phyloP scores from a whole-genome alignment of 208 protist genomes.

The Trypanosoma rangeli region DNA sequence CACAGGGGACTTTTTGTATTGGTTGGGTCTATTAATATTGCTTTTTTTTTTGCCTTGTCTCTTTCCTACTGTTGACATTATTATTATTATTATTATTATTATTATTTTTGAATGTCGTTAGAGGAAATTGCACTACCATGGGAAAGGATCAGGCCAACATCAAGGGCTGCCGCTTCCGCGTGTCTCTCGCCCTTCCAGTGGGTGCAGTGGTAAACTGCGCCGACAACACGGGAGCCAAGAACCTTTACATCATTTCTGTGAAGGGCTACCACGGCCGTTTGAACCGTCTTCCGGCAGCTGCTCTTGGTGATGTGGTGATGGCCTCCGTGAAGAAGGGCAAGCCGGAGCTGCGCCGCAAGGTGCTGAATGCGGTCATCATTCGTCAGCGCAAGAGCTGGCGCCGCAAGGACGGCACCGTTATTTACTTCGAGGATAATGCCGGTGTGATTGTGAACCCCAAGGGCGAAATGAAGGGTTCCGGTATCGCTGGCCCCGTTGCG shows the following conservation, averaged over 20 bases:
- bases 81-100: conserved; percentile 20
- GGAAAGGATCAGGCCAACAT: conserved; percentile 91
- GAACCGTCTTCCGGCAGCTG: conserved; percentile 98
- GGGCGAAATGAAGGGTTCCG: conserved; percentile 99
- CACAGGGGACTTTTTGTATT: neutral
- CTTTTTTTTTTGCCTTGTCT: conserved; percentile 9
- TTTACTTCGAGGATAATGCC: conserved; percentile 99
- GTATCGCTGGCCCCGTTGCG: conserved; percentile 98
- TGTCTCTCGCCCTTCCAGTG: conserved; percentile 98
- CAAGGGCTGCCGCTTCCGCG: conserved; percentile 98
- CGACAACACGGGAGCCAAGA: conserved; percentile 99
- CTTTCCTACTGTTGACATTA: conserved; percentile 15
- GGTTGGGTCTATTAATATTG: neutral
- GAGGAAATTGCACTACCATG: conserved; percentile 59
- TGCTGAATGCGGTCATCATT: conserved; percentile 97
- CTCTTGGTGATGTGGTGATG: conserved; percentile 99
- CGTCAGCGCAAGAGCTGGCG: conserved; percentile 99
- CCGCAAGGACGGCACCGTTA: conserved; percentile 97
- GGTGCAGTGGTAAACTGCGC: conserved; percentile 99
- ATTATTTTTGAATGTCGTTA: conserved; percentile 8
- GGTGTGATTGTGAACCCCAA: conserved; percentile 99
- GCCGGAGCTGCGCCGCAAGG: conserved; percentile 99
- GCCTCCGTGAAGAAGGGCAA: conserved; percentile 99
- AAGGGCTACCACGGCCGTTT: conserved; percentile 98
- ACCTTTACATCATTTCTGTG: conserved; percentile 99